phyloP scores from a whole-genome alignment of 768 basidiomycete species.

The Lentinula detonsa region DNA sequence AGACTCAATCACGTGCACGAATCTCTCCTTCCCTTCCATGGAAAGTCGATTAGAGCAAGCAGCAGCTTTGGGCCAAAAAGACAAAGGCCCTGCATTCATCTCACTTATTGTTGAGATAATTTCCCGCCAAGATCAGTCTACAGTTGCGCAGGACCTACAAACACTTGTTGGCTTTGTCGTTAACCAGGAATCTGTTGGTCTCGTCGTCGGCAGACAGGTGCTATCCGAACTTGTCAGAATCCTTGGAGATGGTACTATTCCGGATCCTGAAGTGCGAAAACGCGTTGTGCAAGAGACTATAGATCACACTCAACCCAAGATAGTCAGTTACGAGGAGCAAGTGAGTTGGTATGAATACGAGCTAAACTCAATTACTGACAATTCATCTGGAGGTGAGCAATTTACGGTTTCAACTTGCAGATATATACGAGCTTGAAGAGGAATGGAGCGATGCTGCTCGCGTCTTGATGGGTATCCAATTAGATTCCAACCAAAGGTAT shows the following conservation, averaged over 20 bases:
- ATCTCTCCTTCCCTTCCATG: slow-evolving; percentile 31
- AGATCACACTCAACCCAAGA: slow-evolving; percentile 61
- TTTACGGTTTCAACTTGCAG: slow-evolving; percentile 84
- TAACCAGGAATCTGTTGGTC: slow-evolving; percentile 73
- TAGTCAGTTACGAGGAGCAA: slow-evolving; percentile 95
- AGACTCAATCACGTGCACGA: neutral
- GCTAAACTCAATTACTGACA: neutral
- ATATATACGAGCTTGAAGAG: slow-evolving; percentile 83
- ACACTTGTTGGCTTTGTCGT: slow-evolving; percentile 74
- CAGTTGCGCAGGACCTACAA: slow-evolving; percentile 54
- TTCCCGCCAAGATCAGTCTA: slow-evolving; percentile 38
- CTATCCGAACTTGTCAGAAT: slow-evolving; percentile 77
- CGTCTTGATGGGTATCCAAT: slow-evolving; percentile 86
- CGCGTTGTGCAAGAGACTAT: slow-evolving; percentile 74
- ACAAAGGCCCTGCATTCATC: slow-evolving; percentile 74
- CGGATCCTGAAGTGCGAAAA: slow-evolving; percentile 54
- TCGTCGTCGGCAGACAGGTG: slow-evolving; percentile 86
- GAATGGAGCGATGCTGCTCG: slow-evolving; percentile 93
- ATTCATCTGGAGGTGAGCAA: slow-evolving; percentile 58
- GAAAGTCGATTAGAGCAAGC: slow-evolving; percentile 61
- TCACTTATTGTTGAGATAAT: slow-evolving; percentile 63
- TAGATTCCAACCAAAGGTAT: slow-evolving; percentile 86
- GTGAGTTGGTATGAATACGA: slow-evolving; percentile 36
- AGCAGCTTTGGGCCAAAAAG: slow-evolving; percentile 67
- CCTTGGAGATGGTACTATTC: slow-evolving; percentile 50